Percentiles rank a stretch among this genome's conserved stretches.
phyloP scores from a whole-genome alignment of 306 rosid species.

The Vigna reflexopilosa region DNA sequence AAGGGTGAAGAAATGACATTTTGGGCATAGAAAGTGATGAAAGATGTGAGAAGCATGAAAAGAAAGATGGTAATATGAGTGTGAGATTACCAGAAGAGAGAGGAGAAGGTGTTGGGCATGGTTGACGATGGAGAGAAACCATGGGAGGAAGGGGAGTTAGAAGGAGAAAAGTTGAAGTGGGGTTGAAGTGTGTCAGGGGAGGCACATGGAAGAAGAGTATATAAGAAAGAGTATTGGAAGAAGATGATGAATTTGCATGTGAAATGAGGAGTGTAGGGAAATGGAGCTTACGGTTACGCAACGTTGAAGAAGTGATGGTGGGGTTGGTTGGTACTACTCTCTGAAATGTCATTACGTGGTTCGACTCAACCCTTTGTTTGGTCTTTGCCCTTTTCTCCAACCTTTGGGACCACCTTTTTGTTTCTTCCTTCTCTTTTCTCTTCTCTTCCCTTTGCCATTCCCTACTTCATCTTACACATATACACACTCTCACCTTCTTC shows the following conservation, averaged over 20 bases:
- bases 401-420: slow-evolving; percentile 34
- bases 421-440: not conserved
- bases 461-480: not conserved
- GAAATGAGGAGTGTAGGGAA: not conserved
- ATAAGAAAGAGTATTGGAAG: not conserved
- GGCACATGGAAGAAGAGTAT: slow-evolving; percentile 34
- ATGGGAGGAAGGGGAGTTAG: slow-evolving; percentile 50
- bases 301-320: slow-evolving; percentile 37
- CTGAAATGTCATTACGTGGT: too few relatives aligned
- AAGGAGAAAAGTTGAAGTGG: not conserved
- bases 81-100: slow-evolving; percentile 60
- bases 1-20: not conserved
- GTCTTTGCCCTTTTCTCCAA: slow-evolving; percentile 38
- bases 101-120: slow-evolving; percentile 72
- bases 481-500: not conserved
- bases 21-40: not conserved
- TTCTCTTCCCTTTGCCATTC: too few relatives aligned
- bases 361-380: not conserved
- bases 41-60: too few relatives aligned
- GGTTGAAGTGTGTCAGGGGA: slow-evolving; percentile 27
- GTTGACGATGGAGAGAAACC: slow-evolving; percentile 57
- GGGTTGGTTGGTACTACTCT: slow-evolving; percentile 8
- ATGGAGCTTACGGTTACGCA: slow-evolving; percentile 49
- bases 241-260: slow-evolving; percentile 29
- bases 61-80: too few relatives aligned